These are phyloP conservation scores for Paramecium pentaurelia DNA, from an alignment of 73 alveolate genomes.

Conservation along the genomic window DNA sequence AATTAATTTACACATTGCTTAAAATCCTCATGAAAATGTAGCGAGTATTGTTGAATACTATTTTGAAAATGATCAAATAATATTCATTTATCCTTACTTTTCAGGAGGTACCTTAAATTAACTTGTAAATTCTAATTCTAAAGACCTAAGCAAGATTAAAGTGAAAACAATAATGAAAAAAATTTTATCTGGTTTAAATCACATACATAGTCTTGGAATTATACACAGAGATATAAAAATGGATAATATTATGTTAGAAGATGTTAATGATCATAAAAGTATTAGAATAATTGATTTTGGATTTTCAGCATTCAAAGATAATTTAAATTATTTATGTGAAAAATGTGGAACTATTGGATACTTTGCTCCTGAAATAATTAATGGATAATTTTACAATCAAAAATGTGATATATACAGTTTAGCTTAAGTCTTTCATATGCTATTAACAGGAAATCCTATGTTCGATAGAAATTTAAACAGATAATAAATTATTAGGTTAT, in stretches of 20 bases:
- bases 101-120: background rate
- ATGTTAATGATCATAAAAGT: background rate
- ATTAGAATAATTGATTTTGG: background rate
- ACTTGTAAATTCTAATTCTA: background rate
- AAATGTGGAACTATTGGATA: slow-evolving; percentile 20
- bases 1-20: background rate
- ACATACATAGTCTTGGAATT: background rate
- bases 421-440: background rate
- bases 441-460: slow-evolving; percentile 20
- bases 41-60: background rate
- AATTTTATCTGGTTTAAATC: background rate
- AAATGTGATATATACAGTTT: background rate
- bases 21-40: background rate
- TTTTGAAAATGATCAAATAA: background rate
- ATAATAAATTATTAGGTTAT: background rate
- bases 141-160: background rate
- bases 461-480: background rate
- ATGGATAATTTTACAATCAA: background rate
- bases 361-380: slow-evolving; percentile 24
- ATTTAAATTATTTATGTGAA: background rate
- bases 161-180: background rate
- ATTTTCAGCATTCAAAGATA: background rate
- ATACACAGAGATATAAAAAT: slow-evolving; percentile 14
- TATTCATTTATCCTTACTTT: background rate
- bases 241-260: slow-evolving; percentile 27